A percentile compares a stretch with the other conserved stretches of the same genome.
Evolutionary conservation across 225 moss, liverwort and hornwort species (phyloP).

Genomic region (Physcomitrellopsis africana): DNA sequence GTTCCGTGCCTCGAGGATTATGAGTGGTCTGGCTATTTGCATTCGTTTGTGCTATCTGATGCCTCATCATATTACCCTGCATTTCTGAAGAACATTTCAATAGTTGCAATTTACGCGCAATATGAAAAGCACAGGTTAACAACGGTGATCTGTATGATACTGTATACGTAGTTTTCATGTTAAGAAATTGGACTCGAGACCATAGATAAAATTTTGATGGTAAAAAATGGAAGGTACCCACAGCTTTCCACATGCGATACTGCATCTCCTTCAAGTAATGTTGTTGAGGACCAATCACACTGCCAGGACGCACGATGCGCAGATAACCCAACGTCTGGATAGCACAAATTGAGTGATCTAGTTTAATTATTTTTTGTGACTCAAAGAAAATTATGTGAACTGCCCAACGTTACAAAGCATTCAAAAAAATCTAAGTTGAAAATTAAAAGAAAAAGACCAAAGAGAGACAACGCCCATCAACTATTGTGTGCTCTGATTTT

Average conservation of each 20-base stretch:
- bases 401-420: not conserved
- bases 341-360: not conserved
- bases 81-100: constrained; percentile 18
- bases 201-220: not conserved
- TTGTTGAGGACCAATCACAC: constrained; percentile 98
- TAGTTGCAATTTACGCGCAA: not conserved
- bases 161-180: not conserved
- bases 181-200: not conserved
- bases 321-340: constrained; percentile 89
- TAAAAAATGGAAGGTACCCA: constrained; percentile 37
- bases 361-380: not conserved
- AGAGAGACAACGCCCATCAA: not conserved
- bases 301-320: constrained; percentile 93
- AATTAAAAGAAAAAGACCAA: not conserved
- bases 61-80: constrained; percentile 90
- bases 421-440: not conserved
- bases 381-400: no score
- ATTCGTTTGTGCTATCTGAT: constrained; percentile 65
- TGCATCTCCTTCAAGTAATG: constrained; percentile 95
- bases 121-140: not conserved
- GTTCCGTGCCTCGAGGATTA: constrained; percentile 46
- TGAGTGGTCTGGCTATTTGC: constrained; percentile 45
- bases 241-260: constrained; percentile 94
- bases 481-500: not conserved
- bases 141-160: not conserved